Percentiles rank a stretch among this genome's conserved stretches.
These are phyloP conservation scores for Diaporthe citriasiana DNA, from an alignment of 2,329 filamentous ascomycete genomes.

Conservation along the genomic window DNA sequence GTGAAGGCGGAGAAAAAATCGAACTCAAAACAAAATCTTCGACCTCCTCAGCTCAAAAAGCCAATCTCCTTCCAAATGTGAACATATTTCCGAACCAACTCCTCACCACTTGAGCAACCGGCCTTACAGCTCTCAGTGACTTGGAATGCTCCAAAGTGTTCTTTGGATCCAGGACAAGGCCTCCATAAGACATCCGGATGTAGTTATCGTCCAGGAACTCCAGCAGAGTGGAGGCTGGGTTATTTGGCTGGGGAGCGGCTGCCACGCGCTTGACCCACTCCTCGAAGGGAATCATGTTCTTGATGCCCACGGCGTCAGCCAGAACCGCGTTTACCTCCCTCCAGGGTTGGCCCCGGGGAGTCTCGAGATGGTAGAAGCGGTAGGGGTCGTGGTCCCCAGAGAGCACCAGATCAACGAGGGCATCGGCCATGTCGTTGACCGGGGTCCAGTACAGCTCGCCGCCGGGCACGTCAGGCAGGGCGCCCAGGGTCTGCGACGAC, in stretches of 20 bases:
- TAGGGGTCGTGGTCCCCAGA: neutral
- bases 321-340: neutral
- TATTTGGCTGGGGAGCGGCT: neutral
- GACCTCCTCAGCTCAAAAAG: neutral
- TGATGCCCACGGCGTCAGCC: neutral
- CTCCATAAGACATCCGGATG: neutral
- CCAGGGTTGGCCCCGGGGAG: conserved; percentile 26
- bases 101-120: neutral
- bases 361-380: conserved; percentile 36
- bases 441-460: conserved; percentile 61
- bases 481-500: conserved; percentile 60
- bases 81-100: neutral
- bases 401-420: conserved; percentile 47
- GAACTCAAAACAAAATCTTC: neutral
- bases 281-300: neutral
- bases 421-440: conserved; percentile 55
- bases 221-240: neutral
- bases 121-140: neutral
- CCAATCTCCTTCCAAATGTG: neutral
- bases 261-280: conserved; percentile 4
- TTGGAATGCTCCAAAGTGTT: neutral
- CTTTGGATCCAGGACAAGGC: neutral
- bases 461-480: conserved; percentile 55
- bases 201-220: conserved; percentile 5
- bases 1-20: neutral